Conservation (phyloP, 1,139 yeast genomes). For the Chernovozyma aurita region DNA sequence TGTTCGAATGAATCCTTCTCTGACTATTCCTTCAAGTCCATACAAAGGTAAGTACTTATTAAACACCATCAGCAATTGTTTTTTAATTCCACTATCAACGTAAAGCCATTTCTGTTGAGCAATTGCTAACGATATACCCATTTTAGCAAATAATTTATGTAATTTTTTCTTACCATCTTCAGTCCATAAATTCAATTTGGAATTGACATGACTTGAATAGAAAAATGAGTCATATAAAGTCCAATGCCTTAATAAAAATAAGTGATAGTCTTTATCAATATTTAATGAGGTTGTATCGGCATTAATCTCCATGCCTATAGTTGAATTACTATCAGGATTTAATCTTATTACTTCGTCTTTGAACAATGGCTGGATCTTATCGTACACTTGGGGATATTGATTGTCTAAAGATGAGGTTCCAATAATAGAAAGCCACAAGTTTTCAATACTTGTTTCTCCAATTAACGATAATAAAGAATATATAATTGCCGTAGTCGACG, state of each 20-base stretch:
- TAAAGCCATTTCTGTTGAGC: slow-evolving; percentile 94
- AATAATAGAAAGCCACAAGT: slow-evolving; percentile 81
- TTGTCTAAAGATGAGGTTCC: slow-evolving; percentile 83
- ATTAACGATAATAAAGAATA: slow-evolving; percentile 76
- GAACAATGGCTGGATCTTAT: slow-evolving; percentile 64
- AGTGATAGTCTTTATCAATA: slow-evolving; percentile 78
- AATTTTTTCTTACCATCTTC: slow-evolving; percentile 85
- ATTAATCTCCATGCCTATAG: slow-evolving; percentile 31
- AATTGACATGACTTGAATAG: slow-evolving; percentile 85
- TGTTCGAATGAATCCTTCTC: slow-evolving; percentile 82
- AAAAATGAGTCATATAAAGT: slow-evolving; percentile 86
- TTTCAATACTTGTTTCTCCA: slow-evolving; percentile 55
- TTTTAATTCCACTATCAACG: slow-evolving; percentile 76
- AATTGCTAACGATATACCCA: slow-evolving; percentile 88
- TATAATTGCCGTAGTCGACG: slow-evolving; percentile 74
- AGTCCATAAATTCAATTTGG: slow-evolving; percentile 84
- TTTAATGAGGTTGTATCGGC: slow-evolving; percentile 64
- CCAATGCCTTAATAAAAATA: slow-evolving; percentile 89
- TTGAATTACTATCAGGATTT: slow-evolving; percentile 30
- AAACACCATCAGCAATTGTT: slow-evolving; percentile 66
- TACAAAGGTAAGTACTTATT: slow-evolving; percentile 66
- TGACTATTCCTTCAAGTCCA: slow-evolving; percentile 76
- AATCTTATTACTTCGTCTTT: slow-evolving; percentile 82
- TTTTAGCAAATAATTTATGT: slow-evolving; percentile 88
- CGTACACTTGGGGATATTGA: slow-evolving; percentile 73